phyloP scores from a whole-genome alignment of 768 basidiomycete genomes.

The Boletus reticulatus region DNA sequence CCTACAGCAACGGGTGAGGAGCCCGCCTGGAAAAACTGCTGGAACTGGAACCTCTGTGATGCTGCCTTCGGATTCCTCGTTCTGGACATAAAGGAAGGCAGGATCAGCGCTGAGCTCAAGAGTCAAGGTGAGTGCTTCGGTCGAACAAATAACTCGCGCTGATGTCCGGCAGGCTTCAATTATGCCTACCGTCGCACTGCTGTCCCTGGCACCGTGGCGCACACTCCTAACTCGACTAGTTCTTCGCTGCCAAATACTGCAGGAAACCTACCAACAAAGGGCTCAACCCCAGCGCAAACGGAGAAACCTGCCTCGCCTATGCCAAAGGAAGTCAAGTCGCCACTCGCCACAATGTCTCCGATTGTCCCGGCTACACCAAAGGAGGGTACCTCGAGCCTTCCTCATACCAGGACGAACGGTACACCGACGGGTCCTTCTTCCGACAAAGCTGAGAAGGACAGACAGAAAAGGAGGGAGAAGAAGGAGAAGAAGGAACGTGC shows the following conservation, averaged over 20 bases:
- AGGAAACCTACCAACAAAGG: constrained; percentile 32
- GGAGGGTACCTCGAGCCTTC: constrained; percentile 35
- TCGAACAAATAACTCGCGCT: constrained; percentile 1
- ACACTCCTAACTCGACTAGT: constrained; percentile 58
- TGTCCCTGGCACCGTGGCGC: constrained; percentile 46
- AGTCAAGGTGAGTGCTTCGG: constrained; percentile 69
- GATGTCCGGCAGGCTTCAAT: constrained; percentile 72
- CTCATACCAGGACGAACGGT: constrained; percentile 33
- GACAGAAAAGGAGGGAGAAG: constrained; percentile 57
- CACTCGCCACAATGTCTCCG: constrained; percentile 35
- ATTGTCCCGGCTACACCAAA: constrained; percentile 30
- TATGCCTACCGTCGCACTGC: constrained; percentile 87
- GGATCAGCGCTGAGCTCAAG: constrained; percentile 89
- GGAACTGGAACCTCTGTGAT: constrained; percentile 99
- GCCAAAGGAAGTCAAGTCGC: constrained; percentile 33
- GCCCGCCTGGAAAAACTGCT: constrained; percentile 96
- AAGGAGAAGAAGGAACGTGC: constrained; percentile 58
- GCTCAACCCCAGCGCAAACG: constrained; percentile 33
- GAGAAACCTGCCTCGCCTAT: constrained; percentile 36
- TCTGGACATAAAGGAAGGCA: constrained; percentile 87
- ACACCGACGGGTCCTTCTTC: constrained; percentile 29
- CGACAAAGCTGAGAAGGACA: constrained; percentile 57
- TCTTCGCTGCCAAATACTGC: constrained; percentile 46
- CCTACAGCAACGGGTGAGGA: constrained; percentile 71
- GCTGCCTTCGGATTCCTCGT: constrained; percentile 90